Evolutionary conservation across 306 rosid species (phyloP).

Genomic region (Alnus glutinosa): DNA sequence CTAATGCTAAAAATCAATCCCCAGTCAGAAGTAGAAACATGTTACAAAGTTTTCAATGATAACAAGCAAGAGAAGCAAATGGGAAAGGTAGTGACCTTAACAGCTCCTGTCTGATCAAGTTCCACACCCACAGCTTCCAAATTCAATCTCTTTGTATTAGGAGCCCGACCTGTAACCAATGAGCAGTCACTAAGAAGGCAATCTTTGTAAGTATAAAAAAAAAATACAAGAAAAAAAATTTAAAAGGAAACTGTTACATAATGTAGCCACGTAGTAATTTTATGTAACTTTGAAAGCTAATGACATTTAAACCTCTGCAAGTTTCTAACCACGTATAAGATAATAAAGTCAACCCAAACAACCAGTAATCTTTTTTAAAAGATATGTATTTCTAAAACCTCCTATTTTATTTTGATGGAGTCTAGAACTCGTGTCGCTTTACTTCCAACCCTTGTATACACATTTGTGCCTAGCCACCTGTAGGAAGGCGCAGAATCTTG

Average conservation of each 20-base stretch:
- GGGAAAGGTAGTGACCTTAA: conserved; percentile 56
- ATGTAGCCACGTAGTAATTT: not conserved
- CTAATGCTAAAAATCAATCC: conserved; percentile 2
- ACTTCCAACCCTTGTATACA: not conserved
- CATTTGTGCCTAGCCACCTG: not conserved
- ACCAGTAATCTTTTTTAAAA: not conserved
- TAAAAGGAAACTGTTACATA: too few species aligned
- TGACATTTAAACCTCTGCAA: not conserved
- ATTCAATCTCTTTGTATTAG: conserved; percentile 91
- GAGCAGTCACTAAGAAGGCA: not conserved
- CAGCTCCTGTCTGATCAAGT: conserved; percentile 66
- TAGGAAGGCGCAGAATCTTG: not conserved
- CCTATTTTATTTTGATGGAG: not conserved
- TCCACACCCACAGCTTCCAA: conserved; percentile 80
- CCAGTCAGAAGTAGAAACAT: conserved; percentile 12
- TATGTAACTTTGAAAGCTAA: not conserved
- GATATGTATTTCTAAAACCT: not conserved
- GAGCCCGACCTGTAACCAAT: conserved; percentile 67
- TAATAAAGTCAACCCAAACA: not conserved
- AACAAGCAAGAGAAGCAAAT: conserved; percentile 18
- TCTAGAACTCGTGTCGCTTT: not conserved
- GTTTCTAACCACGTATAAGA: not conserved
- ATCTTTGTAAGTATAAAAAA: not conserved
- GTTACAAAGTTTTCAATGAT: conserved; percentile 17
- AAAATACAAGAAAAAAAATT: conserved; percentile 1